Percentiles rank a stretch among this genome's conserved stretches.
Conservation (phyloP, 495 filamentous ascomycete genomes). For the Bombardia bombarda region DNA sequence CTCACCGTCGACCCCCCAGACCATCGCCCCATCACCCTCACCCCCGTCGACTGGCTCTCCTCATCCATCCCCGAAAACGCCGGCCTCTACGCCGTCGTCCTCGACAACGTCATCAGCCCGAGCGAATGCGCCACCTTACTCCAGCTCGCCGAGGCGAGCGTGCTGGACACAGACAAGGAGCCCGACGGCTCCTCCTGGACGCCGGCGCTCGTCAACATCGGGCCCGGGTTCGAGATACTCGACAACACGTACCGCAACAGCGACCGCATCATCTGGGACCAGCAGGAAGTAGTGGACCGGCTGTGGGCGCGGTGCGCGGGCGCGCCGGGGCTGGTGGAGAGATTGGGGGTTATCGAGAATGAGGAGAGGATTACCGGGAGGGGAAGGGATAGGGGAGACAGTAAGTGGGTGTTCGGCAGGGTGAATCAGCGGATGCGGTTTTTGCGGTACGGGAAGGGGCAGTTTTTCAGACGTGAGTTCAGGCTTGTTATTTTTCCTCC, state of each 20-base stretch:
- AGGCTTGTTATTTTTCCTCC: not conserved
- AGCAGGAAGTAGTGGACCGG: conserved; percentile 49
- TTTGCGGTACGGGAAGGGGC: conserved; percentile 64
- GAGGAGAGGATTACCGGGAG: conserved; percentile 2
- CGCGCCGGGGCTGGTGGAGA: conserved; percentile 22
- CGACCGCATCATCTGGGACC: conserved; percentile 69
- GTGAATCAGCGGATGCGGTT: conserved; percentile 78
- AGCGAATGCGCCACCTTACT: conserved; percentile 53
- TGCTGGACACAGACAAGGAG: conserved; percentile 12
- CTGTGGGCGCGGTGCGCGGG: conserved; percentile 47
- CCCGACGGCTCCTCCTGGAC: conserved; percentile 37
- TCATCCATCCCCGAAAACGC: conserved; percentile 47
- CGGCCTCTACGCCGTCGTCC: conserved; percentile 48
- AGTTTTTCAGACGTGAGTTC: conserved; percentile 63
- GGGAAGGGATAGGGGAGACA: conserved; percentile 3
- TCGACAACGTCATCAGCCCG: conserved; percentile 56
- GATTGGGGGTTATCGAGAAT: conserved; percentile 13
- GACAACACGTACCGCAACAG: conserved; percentile 54
- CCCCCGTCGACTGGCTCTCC: conserved; percentile 44
- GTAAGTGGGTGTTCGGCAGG: conserved; percentile 44
- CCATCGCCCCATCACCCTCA: conserved; percentile 15
- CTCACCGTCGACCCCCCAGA: conserved; percentile 10
- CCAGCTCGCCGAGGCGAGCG: conserved; percentile 46
- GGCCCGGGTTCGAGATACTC: conserved; percentile 50
- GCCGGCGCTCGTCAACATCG: conserved; percentile 62